A percentile compares a stretch with the other conserved stretches of the same genome.
Conservation (phyloP, 140 eudicot species). For the Oenanthe javanica region DNA sequence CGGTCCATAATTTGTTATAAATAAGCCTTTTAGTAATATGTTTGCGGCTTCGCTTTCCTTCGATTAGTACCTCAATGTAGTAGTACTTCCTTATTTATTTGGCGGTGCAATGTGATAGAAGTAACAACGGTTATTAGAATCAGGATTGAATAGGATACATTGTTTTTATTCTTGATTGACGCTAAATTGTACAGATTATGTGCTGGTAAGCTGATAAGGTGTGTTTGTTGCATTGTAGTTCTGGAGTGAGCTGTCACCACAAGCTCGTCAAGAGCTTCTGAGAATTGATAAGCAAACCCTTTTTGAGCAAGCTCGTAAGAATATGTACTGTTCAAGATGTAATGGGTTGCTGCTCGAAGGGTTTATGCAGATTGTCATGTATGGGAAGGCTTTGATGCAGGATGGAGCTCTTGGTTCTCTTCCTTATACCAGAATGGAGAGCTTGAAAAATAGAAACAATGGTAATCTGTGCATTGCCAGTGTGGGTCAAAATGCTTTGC, state of each 20-base stretch:
- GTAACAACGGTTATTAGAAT: neutral
- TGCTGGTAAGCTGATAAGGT: neutral
- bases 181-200: slow-evolving; percentile 6
- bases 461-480: slow-evolving; percentile 29
- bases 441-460: slow-evolving; percentile 30
- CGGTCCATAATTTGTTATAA: neutral
- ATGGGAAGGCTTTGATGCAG: slow-evolving; percentile 86
- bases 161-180: neutral
- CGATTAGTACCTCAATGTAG: neutral
- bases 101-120: neutral
- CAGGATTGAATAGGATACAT: neutral
- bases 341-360: slow-evolving; percentile 91
- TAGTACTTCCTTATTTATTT: neutral
- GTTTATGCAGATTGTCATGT: slow-evolving; percentile 83
- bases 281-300: slow-evolving; percentile 82
- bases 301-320: slow-evolving; percentile 93
- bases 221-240: slow-evolving; percentile 47
- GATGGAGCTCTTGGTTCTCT: slow-evolving; percentile 51
- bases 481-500: slow-evolving; percentile 61
- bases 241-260: slow-evolving; percentile 79
- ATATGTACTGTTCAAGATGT: slow-evolving; percentile 96
- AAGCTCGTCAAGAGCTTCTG: slow-evolving; percentile 80
- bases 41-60: neutral
- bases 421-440: slow-evolving; percentile 30
- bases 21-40: neutral